Evolutionary conservation across 2,329 filamentous ascomycete genomes (phyloP).

Genomic region (Ophiostoma sp.): DNA sequence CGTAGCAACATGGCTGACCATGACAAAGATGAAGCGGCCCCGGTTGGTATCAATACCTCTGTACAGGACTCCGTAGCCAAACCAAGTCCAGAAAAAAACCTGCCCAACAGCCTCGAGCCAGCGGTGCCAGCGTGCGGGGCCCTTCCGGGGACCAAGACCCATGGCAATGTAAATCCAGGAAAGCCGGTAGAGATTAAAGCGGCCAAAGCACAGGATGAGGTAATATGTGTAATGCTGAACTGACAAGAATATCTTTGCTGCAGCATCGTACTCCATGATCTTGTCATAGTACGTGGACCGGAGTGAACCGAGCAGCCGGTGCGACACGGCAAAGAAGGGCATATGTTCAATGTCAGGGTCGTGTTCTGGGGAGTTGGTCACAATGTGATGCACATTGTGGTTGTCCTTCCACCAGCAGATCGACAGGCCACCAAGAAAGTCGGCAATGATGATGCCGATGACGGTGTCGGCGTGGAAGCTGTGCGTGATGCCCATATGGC

Average conservation of each 20-base stretch:
- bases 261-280: constrained; percentile 69
- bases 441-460: constrained; percentile 84
- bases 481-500: constrained; percentile 96
- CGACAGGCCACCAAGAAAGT: constrained; percentile 83
- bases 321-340: constrained; percentile 81
- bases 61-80: constrained; percentile 77
- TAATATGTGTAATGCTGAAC: constrained; percentile 81
- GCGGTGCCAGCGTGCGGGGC: constrained; percentile 75
- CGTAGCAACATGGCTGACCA: constrained; percentile 74
- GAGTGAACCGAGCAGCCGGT: constrained; percentile 68
- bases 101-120: constrained; percentile 74
- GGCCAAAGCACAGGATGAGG: constrained; percentile 69
- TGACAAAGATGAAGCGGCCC: constrained; percentile 66
- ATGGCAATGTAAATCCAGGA: constrained; percentile 72
- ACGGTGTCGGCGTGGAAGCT: constrained; percentile 74
- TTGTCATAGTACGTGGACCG: constrained; percentile 79
- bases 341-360: constrained; percentile 93
- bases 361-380: constrained; percentile 91
- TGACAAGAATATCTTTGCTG: constrained; percentile 64
- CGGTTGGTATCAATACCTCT: constrained; percentile 62
- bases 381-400: constrained; percentile 94
- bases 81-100: constrained; percentile 79
- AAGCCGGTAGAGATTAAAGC: constrained; percentile 80
- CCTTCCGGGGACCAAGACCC: constrained; percentile 65
- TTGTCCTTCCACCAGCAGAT: constrained; percentile 96